Percentiles rank a stretch among this genome's conserved stretches.
phyloP scores from a whole-genome alignment of 495 filamentous ascomycete genomes.

The Parathielavia hyrcaniae region DNA sequence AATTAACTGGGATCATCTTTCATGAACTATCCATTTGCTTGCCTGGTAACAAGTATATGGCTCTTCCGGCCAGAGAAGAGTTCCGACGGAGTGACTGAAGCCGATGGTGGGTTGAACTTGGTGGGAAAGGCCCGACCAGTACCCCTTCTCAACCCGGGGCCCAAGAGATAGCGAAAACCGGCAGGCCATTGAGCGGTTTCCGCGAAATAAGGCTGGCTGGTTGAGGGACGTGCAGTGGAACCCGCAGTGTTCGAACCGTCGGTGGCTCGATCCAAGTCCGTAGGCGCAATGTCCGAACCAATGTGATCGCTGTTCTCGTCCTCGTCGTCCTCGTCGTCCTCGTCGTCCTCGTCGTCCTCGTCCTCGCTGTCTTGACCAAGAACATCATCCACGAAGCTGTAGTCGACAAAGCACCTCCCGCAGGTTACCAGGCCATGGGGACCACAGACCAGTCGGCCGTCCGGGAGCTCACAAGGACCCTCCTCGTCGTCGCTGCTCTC shows the following conservation, averaged over 20 bases:
- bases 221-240: too few relatives aligned
- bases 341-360: slow-evolving; percentile 11
- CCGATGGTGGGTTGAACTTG: slow-evolving; percentile 27
- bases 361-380: neutral
- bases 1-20: neutral
- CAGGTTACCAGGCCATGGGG: slow-evolving; percentile 25
- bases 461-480: slow-evolving; percentile 26
- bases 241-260: too few relatives aligned
- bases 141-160: slow-evolving; percentile 17
- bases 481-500: slow-evolving; percentile 24
- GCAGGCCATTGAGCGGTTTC: neutral
- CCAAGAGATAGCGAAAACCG: neutral
- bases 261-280: too few relatives aligned
- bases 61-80: slow-evolving; percentile 21
- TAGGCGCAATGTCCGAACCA: too few relatives aligned
- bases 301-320: too few relatives aligned
- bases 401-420: slow-evolving; percentile 24
- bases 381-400: slow-evolving; percentile 26
- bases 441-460: slow-evolving; percentile 27
- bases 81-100: slow-evolving; percentile 17
- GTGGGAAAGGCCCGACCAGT: slow-evolving; percentile 29
- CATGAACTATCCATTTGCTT: slow-evolving; percentile 1
- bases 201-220: too few relatives aligned
- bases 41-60: slow-evolving; percentile 3
- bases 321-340: neutral